These are phyloP conservation scores for Groenewaldozyma auringiensis DNA, from an alignment of 1,139 yeast species.

Conservation along the genomic window DNA sequence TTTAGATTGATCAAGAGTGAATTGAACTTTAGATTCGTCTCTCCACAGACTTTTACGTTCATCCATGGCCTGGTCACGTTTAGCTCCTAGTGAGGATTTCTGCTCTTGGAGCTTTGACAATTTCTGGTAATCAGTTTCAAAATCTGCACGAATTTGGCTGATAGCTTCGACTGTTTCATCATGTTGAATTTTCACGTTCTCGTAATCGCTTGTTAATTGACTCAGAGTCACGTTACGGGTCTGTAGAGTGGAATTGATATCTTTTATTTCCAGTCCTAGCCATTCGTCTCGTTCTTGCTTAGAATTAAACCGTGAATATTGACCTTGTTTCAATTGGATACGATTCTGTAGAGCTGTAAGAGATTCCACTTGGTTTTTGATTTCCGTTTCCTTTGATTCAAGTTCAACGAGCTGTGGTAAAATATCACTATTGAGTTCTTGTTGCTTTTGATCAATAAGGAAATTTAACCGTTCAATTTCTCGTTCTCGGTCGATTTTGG, in stretches of 20 bases:
- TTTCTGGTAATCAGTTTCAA: slow-evolving; percentile 29
- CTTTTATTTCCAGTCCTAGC: slow-evolving; percentile 47
- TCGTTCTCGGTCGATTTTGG: slow-evolving; percentile 12
- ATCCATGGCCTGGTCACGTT: slow-evolving; percentile 43
- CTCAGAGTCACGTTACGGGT: slow-evolving; percentile 18
- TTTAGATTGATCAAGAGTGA: slow-evolving; percentile 47
- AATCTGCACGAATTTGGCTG: slow-evolving; percentile 24
- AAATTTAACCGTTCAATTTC: slow-evolving; percentile 10
- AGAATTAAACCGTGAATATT: slow-evolving; percentile 52
- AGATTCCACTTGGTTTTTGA: slow-evolving; percentile 38
- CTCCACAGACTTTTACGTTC: slow-evolving; percentile 72
- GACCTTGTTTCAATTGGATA: slow-evolving; percentile 65
- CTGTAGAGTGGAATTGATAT: slow-evolving; percentile 33
- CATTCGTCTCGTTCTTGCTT: slow-evolving; percentile 59
- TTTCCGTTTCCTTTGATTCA: slow-evolving; percentile 36
- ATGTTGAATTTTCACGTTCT: slow-evolving; percentile 17
- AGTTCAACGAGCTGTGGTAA: slow-evolving; percentile 27
- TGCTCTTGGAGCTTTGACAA: slow-evolving; percentile 18
- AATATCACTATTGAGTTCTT: slow-evolving; percentile 13
- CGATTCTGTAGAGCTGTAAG: slow-evolving; percentile 52
- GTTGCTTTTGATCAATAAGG: slow-evolving; percentile 20
- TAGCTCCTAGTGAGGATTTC: slow-evolving; percentile 14
- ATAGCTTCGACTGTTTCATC: slow-evolving; percentile 16
- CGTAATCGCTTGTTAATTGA: slow-evolving; percentile 18
- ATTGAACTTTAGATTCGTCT: slow-evolving; percentile 57